These are phyloP conservation scores for Talaromyces borbonicus DNA, from an alignment of 495 filamentous ascomycete genomes.

Conservation along the genomic window DNA sequence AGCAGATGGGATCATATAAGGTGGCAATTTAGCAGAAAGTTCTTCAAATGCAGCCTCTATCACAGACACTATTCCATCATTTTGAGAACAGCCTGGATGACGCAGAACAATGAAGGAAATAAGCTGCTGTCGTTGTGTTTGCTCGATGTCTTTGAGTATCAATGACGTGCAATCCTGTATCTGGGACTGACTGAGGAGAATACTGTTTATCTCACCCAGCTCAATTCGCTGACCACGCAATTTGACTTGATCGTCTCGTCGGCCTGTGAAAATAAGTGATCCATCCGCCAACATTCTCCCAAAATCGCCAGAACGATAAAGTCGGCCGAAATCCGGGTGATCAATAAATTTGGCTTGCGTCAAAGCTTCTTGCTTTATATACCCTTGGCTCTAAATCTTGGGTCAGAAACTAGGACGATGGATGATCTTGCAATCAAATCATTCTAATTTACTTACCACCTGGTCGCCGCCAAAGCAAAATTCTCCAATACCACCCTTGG, in stretches of 20 bases:
- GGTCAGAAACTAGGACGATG: background rate
- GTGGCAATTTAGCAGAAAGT: slow-evolving; percentile 37
- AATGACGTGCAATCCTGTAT: slow-evolving; percentile 47
- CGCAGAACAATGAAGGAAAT: slow-evolving; percentile 49
- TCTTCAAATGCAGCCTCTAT: slow-evolving; percentile 30
- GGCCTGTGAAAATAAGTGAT: slow-evolving; percentile 48
- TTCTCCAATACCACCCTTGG: slow-evolving; percentile 62
- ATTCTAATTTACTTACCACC: slow-evolving; percentile 32
- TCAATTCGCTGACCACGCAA: slow-evolving; percentile 57
- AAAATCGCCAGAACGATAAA: slow-evolving; percentile 65
- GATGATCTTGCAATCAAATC: background rate
- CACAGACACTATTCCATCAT: slow-evolving; percentile 3
- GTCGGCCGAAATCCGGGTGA: slow-evolving; percentile 52
- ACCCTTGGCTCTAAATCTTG: slow-evolving; percentile 42
- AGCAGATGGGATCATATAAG: slow-evolving; percentile 59
- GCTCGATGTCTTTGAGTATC: slow-evolving; percentile 22
- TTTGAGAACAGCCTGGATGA: slow-evolving; percentile 2
- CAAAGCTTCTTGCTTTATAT: slow-evolving; percentile 48
- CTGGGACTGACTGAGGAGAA: slow-evolving; percentile 29
- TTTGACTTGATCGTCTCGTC: slow-evolving; percentile 58
- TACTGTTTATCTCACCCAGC: slow-evolving; percentile 56
- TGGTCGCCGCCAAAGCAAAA: slow-evolving; percentile 79
- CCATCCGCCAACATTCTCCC: slow-evolving; percentile 64
- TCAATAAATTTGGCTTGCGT: slow-evolving; percentile 51
- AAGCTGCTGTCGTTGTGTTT: slow-evolving; percentile 33